Conservation (phyloP, 371 early-diverging fungal genomes). For the Umbelopsis sp. region DNA sequence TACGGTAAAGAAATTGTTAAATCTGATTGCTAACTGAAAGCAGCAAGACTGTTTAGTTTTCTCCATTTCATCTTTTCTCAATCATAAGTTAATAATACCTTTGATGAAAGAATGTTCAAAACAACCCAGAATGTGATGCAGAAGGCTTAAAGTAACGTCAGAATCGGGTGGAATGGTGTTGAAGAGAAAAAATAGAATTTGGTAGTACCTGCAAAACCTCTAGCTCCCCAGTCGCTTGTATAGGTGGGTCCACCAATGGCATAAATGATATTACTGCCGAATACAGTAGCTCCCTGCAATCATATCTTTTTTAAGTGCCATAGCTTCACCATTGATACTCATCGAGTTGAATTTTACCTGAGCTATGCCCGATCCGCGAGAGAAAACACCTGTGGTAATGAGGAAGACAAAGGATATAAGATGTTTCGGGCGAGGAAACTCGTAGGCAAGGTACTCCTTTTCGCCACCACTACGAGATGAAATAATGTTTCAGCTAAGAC, state of each 20-base stretch:
- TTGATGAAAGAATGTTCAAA: conserved; percentile 30
- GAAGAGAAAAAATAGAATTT: not conserved
- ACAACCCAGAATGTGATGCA: conserved; percentile 35
- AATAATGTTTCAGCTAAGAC: not conserved
- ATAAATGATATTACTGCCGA: conserved; percentile 35
- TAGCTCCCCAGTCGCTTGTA: conserved; percentile 29
- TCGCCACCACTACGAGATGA: conserved; percentile 23
- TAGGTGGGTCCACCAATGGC: conserved; percentile 29
- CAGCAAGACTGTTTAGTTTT: not conserved
- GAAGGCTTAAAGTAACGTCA: conserved; percentile 19
- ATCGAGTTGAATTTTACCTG: conserved; percentile 21
- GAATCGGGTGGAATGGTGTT: not conserved
- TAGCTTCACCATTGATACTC: no score
- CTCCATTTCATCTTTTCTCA: no score
- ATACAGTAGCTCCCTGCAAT: conserved; percentile 29
- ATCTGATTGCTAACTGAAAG: conserved; percentile 23
- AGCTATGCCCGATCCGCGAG: conserved; percentile 27
- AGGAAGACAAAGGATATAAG: conserved; percentile 31
- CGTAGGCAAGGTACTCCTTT: conserved; percentile 35
- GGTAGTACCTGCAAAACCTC: conserved; percentile 28
- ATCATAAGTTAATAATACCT: not conserved
- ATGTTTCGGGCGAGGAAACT: conserved; percentile 29
- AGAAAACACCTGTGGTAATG: conserved; percentile 28
- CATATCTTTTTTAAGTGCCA: not conserved
- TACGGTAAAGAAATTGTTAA: conserved; percentile 32